Evolutionary conservation across 331 rosid species (phyloP).

Genomic region (Telfairia occidentalis): DNA sequence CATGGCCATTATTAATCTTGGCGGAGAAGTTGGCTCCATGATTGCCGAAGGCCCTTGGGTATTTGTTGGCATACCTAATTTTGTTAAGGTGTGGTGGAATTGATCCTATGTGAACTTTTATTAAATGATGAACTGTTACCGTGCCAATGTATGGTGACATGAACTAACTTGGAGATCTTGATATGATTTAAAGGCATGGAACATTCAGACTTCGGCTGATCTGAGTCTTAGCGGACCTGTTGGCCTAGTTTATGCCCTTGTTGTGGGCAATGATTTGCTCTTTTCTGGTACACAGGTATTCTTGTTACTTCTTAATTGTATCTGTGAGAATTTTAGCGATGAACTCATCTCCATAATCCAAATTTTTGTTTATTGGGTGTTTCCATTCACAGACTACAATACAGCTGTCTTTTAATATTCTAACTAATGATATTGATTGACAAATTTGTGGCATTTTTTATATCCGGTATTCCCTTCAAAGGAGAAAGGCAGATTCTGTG

Average conservation of each 20-base stretch:
- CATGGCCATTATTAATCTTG: conserved; percentile 45
- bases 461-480: neutral
- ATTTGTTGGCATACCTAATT: conserved; percentile 76
- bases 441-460: neutral
- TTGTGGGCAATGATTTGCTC: conserved; percentile 72
- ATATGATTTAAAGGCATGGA: conserved; percentile 68
- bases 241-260: conserved; percentile 86
- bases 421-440: neutral
- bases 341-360: neutral
- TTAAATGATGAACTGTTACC: neutral
- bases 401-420: neutral
- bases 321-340: neutral
- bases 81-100: conserved; percentile 52
- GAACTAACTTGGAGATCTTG: neutral
- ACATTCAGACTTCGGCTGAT: conserved; percentile 57
- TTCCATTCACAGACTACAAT: neutral
- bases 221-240: conserved; percentile 78
- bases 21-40: conserved; percentile 93
- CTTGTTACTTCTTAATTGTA: neutral
- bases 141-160: neutral
- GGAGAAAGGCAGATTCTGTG: neutral
- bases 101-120: neutral
- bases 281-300: conserved; percentile 97
- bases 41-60: conserved; percentile 92
- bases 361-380: neutral